phyloP scores from a whole-genome alignment of 495 filamentous ascomycete genomes.

The Penicillium arizonense region DNA sequence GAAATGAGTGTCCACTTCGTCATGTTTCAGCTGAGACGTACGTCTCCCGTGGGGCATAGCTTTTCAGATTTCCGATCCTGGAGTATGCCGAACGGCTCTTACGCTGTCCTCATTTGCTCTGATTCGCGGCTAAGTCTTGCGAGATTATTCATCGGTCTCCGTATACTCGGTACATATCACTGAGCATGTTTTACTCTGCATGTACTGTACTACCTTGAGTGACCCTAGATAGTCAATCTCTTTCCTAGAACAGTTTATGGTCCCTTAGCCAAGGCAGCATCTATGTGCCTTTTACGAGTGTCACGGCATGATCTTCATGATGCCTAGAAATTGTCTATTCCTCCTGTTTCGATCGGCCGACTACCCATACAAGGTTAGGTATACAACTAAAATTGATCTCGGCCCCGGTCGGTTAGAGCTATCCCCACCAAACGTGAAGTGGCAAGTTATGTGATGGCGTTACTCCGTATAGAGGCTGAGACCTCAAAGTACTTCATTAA shows the following conservation, averaged over 20 bases:
- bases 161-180: conserved; percentile 8
- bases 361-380: no score
- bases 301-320: background rate
- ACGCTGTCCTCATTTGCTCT: conserved; percentile 8
- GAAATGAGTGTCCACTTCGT: background rate
- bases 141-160: background rate
- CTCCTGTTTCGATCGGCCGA: background rate
- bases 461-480: conserved; percentile 11
- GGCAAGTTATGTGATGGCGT: background rate
- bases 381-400: no score
- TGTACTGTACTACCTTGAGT: conserved; percentile 18
- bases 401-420: no score
- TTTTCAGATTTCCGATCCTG: conserved; percentile 17
- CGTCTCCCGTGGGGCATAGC: conserved; percentile 5
- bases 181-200: conserved; percentile 10
- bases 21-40: background rate
- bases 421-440: no score
- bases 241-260: background rate
- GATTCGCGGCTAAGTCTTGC: conserved; percentile 6
- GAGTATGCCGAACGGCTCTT: conserved; percentile 11
- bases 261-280: background rate
- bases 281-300: background rate
- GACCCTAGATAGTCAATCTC: conserved; percentile 13
- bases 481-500: background rate
- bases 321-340: background rate